These are phyloP conservation scores for Leishmania braziliensis DNA, from an alignment of 208 protist species.

Conservation along the genomic window DNA sequence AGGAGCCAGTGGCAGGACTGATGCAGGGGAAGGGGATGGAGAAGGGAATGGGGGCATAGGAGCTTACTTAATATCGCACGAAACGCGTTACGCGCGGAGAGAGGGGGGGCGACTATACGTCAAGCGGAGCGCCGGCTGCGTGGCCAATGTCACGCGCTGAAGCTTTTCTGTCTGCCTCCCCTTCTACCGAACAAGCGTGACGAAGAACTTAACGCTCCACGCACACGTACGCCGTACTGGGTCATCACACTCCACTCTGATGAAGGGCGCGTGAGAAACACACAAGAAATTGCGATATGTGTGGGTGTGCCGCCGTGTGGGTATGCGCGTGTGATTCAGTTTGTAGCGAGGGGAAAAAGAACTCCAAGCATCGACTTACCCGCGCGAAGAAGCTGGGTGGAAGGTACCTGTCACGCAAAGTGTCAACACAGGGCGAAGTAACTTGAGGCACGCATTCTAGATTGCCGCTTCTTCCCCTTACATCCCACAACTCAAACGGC, in stretches of 20 bases:
- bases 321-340: not conserved
- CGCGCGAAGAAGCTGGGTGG: not conserved
- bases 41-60: not conserved
- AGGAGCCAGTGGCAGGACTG: not conserved
- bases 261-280: not conserved
- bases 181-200: not conserved
- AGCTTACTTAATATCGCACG: not conserved
- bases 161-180: not conserved
- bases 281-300: not conserved
- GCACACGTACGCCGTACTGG: not conserved
- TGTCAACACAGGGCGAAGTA: not conserved
- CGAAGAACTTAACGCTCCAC: not conserved
- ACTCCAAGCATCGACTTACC: not conserved
- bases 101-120: not conserved
- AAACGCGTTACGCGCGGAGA: not conserved
- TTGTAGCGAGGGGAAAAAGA: not conserved
- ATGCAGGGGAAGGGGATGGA: slow-evolving; percentile 7
- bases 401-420: not conserved
- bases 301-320: not conserved
- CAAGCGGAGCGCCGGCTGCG: not conserved
- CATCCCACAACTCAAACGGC: not conserved
- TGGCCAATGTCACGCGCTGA: not conserved
- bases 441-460: not conserved
- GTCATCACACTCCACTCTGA: not conserved
- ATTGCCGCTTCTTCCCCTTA: not conserved